Evolutionary conservation across 2,329 filamentous ascomycete genomes (phyloP), one percentile per base, ranked within the genome.

Genomic region (Fusarium praegraminearum): DNA sequence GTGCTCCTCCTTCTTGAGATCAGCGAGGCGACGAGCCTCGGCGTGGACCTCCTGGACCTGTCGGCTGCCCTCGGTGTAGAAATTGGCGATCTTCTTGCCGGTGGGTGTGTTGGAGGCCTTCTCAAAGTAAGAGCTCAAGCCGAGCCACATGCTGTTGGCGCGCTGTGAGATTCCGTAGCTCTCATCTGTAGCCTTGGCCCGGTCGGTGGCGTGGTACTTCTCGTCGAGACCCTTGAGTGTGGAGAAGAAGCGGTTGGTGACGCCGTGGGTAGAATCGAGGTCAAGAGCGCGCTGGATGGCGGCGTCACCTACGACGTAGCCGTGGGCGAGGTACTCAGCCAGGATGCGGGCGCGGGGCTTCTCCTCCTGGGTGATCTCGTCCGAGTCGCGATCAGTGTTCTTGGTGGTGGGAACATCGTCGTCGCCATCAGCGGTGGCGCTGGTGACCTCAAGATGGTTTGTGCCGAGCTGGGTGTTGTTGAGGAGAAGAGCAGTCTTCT

Each of bases 261-360:
- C 90, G 72, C 93, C 93, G 82, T 98, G 94, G 83, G 95, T 91
- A 79, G 92, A 85, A 84, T 99, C 96, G 53, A 98, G 89, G 32
- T 93, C 89, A 76, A 99, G 92, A 68, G 93, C 95, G 68, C 87
- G 87, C 83, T 96, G 88, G 73, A 97, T 90, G 52, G 93, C 92
- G 30, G 81, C 84, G 60, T 90, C 88, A 32, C 88, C 94, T 70
- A 98, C 86, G 40, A 90, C 87, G 83, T 99, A 99, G 73, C 96
- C 96, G 76, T 98, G 93, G 13, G 96, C 94, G 35, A 99, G 91
- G 81, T 98, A 98, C 84, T 99, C 96, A 71, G 96, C 96, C 52
- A 98, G 82, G 80, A 99, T 97, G 75, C 96, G 93, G 41, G 92
- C 89, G 76, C 94, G 92, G 18, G 96, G 96, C 87, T 99, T 99